Percentiles rank a stretch among this genome's conserved stretches.
Conservation (phyloP, 805 yeast genomes). For the Yarrowia alimentaria region DNA sequence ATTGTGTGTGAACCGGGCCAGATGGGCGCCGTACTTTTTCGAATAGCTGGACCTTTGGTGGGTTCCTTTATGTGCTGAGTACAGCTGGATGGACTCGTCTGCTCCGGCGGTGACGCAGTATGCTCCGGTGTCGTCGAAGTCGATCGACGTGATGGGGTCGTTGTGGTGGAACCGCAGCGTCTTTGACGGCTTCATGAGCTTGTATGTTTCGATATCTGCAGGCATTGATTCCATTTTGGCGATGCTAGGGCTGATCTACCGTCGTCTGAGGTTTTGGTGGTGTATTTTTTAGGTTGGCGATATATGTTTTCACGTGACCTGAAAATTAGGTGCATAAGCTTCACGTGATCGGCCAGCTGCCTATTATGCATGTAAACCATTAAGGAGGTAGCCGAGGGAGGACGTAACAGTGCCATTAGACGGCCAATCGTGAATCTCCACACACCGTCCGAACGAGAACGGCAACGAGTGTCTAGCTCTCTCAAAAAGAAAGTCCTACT, state of each 20-base stretch:
- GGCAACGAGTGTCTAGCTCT: too few relatives aligned
- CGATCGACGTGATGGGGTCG: conserved; percentile 43
- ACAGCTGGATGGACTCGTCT: conserved; percentile 80
- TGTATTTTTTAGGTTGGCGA: conserved; percentile 23
- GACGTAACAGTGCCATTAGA: too few relatives aligned
- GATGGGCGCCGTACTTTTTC: conserved; percentile 88
- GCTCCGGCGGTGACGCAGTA: conserved; percentile 74
- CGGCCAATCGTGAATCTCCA: too few relatives aligned
- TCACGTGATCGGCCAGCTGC: too few relatives aligned
- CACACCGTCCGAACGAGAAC: too few relatives aligned
- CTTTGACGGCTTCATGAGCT: conserved; percentile 22
- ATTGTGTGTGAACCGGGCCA: conserved; percentile 79
- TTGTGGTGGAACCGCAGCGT: conserved; percentile 20
- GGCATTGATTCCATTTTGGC: conserved; percentile 16
- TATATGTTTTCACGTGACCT: background rate
- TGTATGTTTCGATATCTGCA: conserved; percentile 20
- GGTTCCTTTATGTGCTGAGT: conserved; percentile 68
- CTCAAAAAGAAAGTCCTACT: too few relatives aligned
- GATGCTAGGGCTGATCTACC: background rate
- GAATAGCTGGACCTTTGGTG: conserved; percentile 58
- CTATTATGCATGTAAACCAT: too few relatives aligned
- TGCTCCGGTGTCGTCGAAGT: conserved; percentile 82
- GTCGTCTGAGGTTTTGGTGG: conserved; percentile 1
- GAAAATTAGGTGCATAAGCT: background rate
- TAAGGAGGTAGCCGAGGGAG: too few relatives aligned